Evolutionary conservation across 2,329 filamentous ascomycete genomes (phyloP), one percentile per base, ranked within the genome.

Genomic region (Domatiomyces catenatus): DNA sequence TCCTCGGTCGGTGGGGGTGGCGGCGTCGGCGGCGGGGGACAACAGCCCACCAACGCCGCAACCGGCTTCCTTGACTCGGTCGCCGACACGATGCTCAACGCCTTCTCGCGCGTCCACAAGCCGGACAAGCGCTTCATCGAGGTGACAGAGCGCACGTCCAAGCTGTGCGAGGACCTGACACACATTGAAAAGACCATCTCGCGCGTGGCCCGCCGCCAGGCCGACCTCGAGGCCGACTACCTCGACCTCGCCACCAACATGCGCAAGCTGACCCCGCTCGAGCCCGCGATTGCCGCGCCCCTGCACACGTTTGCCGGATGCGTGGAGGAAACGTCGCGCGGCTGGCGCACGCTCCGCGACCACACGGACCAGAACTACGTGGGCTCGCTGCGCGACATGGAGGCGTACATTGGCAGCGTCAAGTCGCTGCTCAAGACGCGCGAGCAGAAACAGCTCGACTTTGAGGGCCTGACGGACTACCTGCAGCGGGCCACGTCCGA

Each of bases 391-490:
- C 81, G 88, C 48, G 92, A 98, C 69, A 94, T 96, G 89, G 86
- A 93, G 61, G 84, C 88, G 22, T 98, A 96, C 68, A 90, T 88
- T 57, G 71, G 78, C n/a, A 84, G 88, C 0, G 73, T 96, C 46
- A 94, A 94, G 67, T 76, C 80, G 20, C 80, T 98, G 4, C 80
- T 98, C 56, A 94, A 94, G 66, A 86, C 86, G 1, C 83, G 92
- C 36, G 92, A 98, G 70, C 88, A 93, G 70, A 98, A 98, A 66
- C 92, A 98, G 66, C 83, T 98, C 52, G 92, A 98, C 70, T 94
- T 90, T 62, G 92, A 98, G 69, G 89, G 87, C 57, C 75, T 98
- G 32, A 94, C 88, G 24, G 90, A 96, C 64, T 96, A 96, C 67
- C 84, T 95, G 49, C 86, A 86, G 69, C 94, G 94, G 66, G 87